Evolutionary conservation across 495 filamentous ascomycete genomes (phyloP).

Genomic region (Pyrenula massariospora): DNA sequence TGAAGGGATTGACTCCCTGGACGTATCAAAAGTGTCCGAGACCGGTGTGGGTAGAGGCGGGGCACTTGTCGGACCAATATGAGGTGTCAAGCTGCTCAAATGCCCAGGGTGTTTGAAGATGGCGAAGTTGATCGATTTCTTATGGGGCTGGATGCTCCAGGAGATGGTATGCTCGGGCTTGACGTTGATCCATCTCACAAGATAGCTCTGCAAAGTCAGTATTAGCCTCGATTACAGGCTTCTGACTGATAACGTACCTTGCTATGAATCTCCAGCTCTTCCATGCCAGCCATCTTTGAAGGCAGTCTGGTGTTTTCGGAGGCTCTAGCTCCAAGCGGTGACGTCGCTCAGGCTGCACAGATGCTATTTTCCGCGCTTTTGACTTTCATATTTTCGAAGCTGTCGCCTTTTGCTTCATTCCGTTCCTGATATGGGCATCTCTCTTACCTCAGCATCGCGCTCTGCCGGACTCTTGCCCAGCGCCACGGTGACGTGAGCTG

Average conservation of each 20-base stretch:
- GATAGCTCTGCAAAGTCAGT: conserved; percentile 60
- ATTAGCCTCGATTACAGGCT: neutral
- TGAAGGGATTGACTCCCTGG: conserved; percentile 19
- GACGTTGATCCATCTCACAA: conserved; percentile 93
- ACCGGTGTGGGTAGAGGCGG: conserved; percentile 27
- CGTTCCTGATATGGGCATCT: too few relatives aligned
- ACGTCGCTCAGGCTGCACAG: neutral
- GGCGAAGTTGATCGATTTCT: conserved; percentile 95
- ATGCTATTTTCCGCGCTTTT: neutral
- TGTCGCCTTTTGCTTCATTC: too few relatives aligned
- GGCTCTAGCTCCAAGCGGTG: too few relatives aligned
- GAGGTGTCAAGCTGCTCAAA: conserved; percentile 34
- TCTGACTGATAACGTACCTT: conserved; percentile 49
- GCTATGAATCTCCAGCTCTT: conserved; percentile 95
- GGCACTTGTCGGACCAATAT: conserved; percentile 36
- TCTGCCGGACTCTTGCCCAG: too few relatives aligned
- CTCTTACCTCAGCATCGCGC: too few relatives aligned
- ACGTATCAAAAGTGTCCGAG: conserved; percentile 17
- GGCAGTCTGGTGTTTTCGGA: neutral
- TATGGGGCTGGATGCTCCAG: conserved; percentile 94
- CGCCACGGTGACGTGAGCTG: too few relatives aligned
- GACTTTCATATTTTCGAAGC: too few relatives aligned
- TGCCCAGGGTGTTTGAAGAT: conserved; percentile 91
- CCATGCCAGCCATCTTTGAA: conserved; percentile 81
- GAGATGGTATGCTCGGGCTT: conserved; percentile 83